Conservation (phyloP, 208 protist species). For the Herpetomonas tarakana region DNA sequence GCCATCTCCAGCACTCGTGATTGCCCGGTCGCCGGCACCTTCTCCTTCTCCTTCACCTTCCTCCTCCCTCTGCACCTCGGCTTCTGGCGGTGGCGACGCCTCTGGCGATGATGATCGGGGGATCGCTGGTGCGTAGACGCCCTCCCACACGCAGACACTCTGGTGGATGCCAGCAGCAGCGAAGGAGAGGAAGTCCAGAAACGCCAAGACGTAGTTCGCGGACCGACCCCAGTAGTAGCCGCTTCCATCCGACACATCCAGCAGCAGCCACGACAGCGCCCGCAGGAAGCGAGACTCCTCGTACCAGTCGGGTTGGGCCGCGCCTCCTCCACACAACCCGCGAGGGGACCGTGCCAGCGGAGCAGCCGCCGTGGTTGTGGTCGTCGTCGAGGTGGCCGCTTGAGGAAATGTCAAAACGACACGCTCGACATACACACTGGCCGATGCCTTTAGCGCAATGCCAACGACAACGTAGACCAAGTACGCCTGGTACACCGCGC, state of each 20-base stretch:
- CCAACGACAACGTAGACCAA: constrained; percentile 31
- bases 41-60: constrained; percentile 3
- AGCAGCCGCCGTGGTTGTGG: neutral
- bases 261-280: constrained; percentile 23
- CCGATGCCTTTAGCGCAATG: constrained; percentile 35
- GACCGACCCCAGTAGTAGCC: neutral
- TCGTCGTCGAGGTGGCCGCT: neutral
- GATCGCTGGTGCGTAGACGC: constrained; percentile 19
- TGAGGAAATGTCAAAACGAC: neutral
- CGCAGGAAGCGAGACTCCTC: constrained; percentile 3
- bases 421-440: constrained; percentile 16
- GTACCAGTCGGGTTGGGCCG: constrained; percentile 12
- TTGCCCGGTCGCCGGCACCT: neutral
- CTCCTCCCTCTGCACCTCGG: neutral
- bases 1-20: no score
- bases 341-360: neutral
- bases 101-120: no score
- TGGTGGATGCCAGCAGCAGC: constrained; percentile 19
- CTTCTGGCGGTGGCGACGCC: neutral
- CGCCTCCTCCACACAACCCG: neutral
- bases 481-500: constrained; percentile 22
- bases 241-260: constrained; percentile 10
- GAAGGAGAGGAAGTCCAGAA: constrained; percentile 34
- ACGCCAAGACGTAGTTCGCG: neutral
- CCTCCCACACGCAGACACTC: constrained; percentile 29